Conservation (phyloP, 176 grass and related monocot genomes). For the Aegilops sharonensis region DNA sequence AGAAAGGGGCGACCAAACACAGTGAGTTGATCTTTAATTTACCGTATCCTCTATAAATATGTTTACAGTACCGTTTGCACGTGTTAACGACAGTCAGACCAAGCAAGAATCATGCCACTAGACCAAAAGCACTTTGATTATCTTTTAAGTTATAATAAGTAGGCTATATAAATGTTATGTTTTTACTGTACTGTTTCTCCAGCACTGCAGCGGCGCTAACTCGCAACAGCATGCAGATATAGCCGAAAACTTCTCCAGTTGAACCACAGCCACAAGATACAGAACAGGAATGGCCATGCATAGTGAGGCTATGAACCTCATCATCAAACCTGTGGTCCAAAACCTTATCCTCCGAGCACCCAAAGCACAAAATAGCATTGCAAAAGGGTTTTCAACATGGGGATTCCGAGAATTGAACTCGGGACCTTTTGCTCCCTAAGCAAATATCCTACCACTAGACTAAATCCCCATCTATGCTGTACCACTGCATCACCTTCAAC, state of each 20-base stretch:
- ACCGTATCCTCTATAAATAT: too few relatives aligned
- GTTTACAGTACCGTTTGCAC: too few relatives aligned
- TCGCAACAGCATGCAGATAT: not conserved
- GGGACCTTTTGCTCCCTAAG: conserved; percentile 37
- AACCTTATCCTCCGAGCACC: conserved; percentile 9
- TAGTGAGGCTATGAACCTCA: not conserved
- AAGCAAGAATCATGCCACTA: too few relatives aligned
- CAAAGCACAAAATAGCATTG: not conserved
- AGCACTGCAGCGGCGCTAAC: too few relatives aligned
- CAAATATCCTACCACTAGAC: conserved; percentile 52
- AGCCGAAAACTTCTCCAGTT: not conserved
- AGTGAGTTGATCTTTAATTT: too few relatives aligned
- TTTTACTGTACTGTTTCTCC: too few relatives aligned
- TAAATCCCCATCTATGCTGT: conserved; percentile 34
- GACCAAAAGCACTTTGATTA: too few relatives aligned
- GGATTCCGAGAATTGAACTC: conserved; percentile 26
- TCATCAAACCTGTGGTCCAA: conserved; percentile 15
- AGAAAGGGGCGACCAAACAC: too few relatives aligned
- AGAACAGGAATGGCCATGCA: not conserved
- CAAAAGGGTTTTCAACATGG: conserved; percentile 17
- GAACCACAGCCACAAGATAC: not conserved
- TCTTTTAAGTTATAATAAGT: too few relatives aligned
- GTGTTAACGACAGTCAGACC: too few relatives aligned
- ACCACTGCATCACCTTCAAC: too few relatives aligned
- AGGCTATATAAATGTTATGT: too few relatives aligned